Percentiles rank a stretch among this genome's conserved stretches.
Conservation (phyloP, 2,329 filamentous ascomycete genomes). For the Sporothrix pallida region DNA sequence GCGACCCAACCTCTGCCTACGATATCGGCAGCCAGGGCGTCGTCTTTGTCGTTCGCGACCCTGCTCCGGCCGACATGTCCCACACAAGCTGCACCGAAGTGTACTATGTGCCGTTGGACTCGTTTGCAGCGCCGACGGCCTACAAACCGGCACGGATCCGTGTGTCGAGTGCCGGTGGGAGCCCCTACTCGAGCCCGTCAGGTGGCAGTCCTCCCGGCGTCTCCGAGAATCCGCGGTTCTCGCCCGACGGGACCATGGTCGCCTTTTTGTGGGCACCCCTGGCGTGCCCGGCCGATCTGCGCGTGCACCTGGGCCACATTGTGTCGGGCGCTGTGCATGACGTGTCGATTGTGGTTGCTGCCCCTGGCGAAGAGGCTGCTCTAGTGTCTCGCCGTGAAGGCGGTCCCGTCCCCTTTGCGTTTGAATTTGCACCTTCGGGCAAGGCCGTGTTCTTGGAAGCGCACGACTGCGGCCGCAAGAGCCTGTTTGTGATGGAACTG, state of each 20-base stretch:
- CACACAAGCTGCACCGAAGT: slow-evolving; percentile 39
- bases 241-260: slow-evolving; percentile 47
- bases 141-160: slow-evolving; percentile 37
- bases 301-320: slow-evolving; percentile 45
- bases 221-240: slow-evolving; percentile 45
- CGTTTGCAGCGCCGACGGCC: slow-evolving; percentile 40
- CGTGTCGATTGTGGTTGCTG: slow-evolving; percentile 41
- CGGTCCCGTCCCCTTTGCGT: slow-evolving; percentile 40
- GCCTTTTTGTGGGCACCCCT: slow-evolving; percentile 45
- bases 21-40: slow-evolving; percentile 47
- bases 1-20: slow-evolving; percentile 41
- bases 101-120: slow-evolving; percentile 46
- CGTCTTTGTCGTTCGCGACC: slow-evolving; percentile 44
- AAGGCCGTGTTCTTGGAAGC: slow-evolving; percentile 46
- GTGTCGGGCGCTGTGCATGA: slow-evolving; percentile 42
- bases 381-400: background rate
- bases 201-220: slow-evolving; percentile 5
- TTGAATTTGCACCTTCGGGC: slow-evolving; percentile 47
- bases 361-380: background rate
- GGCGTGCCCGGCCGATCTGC: slow-evolving; percentile 40
- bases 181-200: background rate
- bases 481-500: slow-evolving; percentile 47
- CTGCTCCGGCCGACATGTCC: slow-evolving; percentile 35
- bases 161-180: background rate
- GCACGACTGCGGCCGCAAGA: slow-evolving; percentile 44